These are phyloP conservation scores for Apiospora pterosperma DNA, from an alignment of 2,329 filamentous ascomycete species.

Conservation along the genomic window DNA sequence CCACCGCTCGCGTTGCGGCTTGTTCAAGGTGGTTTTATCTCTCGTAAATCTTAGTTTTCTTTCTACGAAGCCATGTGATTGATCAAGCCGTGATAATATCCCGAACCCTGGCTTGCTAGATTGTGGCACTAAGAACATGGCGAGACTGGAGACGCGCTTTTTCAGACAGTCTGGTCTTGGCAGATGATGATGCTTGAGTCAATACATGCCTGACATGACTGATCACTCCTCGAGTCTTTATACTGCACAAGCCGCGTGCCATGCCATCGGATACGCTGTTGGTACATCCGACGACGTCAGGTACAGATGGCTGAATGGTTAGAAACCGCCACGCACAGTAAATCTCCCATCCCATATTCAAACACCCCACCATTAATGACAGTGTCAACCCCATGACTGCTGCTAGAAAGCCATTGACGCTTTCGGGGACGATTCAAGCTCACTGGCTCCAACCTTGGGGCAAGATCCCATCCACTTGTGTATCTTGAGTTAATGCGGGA, in stretches of 20 bases:
- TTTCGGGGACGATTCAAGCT: too few species aligned
- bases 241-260: not conserved
- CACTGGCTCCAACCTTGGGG: too few species aligned
- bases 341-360: too few species aligned
- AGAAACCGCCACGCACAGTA: too few species aligned
- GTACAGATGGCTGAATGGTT: not conserved
- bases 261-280: not conserved
- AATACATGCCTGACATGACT: too few species aligned
- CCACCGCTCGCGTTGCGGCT: not conserved
- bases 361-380: too few species aligned
- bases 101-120: not conserved
- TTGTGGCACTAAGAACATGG: not conserved
- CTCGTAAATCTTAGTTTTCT: too few species aligned
- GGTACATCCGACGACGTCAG: not conserved
- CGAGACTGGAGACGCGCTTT: not conserved
- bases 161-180: not conserved
- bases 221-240: not conserved
- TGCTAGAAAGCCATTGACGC: too few species aligned
- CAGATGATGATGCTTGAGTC: not conserved
- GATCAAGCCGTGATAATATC: not conserved
- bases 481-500: not conserved
- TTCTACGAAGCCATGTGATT: not conserved
- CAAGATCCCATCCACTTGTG: not conserved
- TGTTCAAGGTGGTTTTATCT: too few species aligned
- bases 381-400: too few species aligned